Percentiles rank a stretch among this genome's conserved stretches.
phyloP scores from a whole-genome alignment of 164 flowering plant genomes.

The Vitis amurensis region DNA sequence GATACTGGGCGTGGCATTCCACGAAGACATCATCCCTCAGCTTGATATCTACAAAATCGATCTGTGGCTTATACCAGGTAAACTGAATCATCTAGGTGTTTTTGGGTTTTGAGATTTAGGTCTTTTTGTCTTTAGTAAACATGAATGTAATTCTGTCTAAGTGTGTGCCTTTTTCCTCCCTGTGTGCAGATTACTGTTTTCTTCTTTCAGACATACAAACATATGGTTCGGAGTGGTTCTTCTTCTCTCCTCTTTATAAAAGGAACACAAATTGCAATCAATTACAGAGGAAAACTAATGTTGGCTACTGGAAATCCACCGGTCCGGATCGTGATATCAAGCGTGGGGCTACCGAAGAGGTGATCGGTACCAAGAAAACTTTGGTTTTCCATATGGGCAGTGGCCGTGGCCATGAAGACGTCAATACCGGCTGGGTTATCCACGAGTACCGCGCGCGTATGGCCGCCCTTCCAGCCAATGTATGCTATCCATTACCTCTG shows the following conservation, averaged over 20 bases:
- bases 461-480: not conserved
- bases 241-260: conserved; percentile 10
- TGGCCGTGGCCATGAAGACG: not conserved
- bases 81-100: not conserved
- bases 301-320: conserved; percentile 26
- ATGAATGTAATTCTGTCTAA: not conserved
- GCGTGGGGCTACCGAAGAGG: not conserved
- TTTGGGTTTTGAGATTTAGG: too few species aligned
- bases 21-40: too few species aligned
- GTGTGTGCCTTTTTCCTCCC: not conserved
- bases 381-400: conserved; percentile 23
- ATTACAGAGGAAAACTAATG: conserved; percentile 7
- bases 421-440: conserved; percentile 21
- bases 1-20: too few species aligned
- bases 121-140: too few species aligned
- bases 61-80: conserved; percentile 19
- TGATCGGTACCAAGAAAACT: conserved; percentile 20
- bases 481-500: not conserved
- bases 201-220: too few species aligned
- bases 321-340: conserved; percentile 9
- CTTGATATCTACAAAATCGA: too few species aligned
- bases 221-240: conserved; percentile 1
- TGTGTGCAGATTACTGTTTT: too few species aligned
- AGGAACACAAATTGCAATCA: conserved; percentile 5
- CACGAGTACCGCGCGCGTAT: conserved; percentile 17